phyloP scores from a whole-genome alignment of 768 basidiomycete species.

The Trametes cubensis region DNA sequence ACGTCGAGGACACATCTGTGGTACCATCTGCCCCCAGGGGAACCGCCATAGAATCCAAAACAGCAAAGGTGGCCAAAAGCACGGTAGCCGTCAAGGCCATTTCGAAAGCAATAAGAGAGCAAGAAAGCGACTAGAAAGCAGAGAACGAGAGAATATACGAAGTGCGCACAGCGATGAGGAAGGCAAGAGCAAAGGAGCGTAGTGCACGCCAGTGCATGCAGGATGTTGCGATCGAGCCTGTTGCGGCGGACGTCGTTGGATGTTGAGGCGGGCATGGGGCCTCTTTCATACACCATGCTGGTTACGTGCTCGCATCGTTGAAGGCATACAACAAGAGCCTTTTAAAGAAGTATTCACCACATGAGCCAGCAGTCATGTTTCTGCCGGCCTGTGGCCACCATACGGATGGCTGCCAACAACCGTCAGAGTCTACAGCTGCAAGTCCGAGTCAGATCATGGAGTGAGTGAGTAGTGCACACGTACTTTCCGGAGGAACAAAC shows the following conservation, averaged over 20 bases:
- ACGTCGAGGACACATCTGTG: background rate
- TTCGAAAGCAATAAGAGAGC: slow-evolving; percentile 7
- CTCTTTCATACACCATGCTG: background rate
- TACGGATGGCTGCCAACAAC: too few species aligned
- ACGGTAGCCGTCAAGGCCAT: slow-evolving; percentile 26
- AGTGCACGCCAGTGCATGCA: background rate
- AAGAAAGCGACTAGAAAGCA: background rate
- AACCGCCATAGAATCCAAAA: slow-evolving; percentile 13
- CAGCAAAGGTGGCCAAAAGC: slow-evolving; percentile 10
- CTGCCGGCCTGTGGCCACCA: too few species aligned
- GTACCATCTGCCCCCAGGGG: slow-evolving; percentile 9
- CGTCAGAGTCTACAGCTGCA: too few species aligned
- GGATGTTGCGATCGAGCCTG: background rate
- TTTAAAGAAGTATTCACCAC: too few species aligned
- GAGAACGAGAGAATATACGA: background rate
- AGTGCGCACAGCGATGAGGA: background rate
- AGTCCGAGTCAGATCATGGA: too few species aligned
- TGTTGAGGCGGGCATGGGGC: background rate
- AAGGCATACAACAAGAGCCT: too few species aligned
- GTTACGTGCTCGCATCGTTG: too few species aligned
- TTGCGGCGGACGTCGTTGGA: background rate
- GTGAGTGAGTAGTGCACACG: too few species aligned
- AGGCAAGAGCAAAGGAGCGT: background rate
- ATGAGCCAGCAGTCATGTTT: too few species aligned
- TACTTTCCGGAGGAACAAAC: too few species aligned